Evolutionary conservation across 2,329 filamentous ascomycete genomes (phyloP), one percentile per base, ranked within the genome.

Genomic region (Xylaria polymorpha): DNA sequence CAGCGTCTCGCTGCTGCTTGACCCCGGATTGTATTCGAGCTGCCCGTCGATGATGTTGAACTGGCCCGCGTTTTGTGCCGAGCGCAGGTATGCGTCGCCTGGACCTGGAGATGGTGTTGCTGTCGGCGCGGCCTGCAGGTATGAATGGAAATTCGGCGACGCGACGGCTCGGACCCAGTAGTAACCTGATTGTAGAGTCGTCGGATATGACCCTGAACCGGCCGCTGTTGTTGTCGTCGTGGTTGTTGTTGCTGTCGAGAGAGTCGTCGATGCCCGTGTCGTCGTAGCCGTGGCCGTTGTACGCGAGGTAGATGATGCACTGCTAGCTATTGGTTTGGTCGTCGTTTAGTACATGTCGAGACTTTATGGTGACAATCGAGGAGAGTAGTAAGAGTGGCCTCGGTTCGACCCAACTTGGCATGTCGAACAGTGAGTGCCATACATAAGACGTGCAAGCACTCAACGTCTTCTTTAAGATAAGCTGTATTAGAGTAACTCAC

Each of bases 1-100:
- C 41, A 85, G 78, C 56, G 81, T 75, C 5, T 75, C 73, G 8
- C 73, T 68, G 35, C 18, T 15, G 44, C 53, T 61, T 1, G 66
- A 58, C 37, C 79, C 77, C 18, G 79, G 75, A 56, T 81, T 80
- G 9, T 87, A 80, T 72, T 87, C 83, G 1, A 89, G 83, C 77
- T 90, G 88, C 0, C 86, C 87, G 53, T 81, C 79, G 3, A 84
- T 80, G 66, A 90, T 81, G 71, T 86, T 84, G 80, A 86, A 88
- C 77, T 90, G 87, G 0, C 87, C 87, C 0, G 87, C 88, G 4
- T 58, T 67, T 29, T 29, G 10, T 5, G 55, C 44, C 0, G 69
- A 48, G 9, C 57, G 69, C 1, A 73, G 58, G 25, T 68, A 70
- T 35, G 71, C 69, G 58, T 69, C 60, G 22, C 71, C 71, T 3